Base-by-base conservation (phyloP, 2,329 filamentous ascomycete species). In the Metarhizium rileyi region DNA sequence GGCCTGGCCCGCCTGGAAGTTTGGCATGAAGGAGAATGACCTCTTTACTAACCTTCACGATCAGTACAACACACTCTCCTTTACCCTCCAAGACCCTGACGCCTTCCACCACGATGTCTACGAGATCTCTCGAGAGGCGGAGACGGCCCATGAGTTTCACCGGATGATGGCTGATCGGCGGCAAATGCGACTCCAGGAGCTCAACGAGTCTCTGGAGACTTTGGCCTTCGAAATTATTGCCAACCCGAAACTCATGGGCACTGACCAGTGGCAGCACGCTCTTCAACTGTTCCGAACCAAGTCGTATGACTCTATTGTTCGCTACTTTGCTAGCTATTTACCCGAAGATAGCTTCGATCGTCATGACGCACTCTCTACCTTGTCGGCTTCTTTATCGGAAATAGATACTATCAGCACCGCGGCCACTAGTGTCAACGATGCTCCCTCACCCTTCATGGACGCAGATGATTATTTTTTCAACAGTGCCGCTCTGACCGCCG, bases 1-100 rank as follows among this genome's bases (percentile, higher is more conserved):
- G 61, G 67, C 70, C 57, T 81, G 78, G 78, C 78, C 78, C 41
- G 72, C 74, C 57, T 81, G 78, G 77, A 81, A 81, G 63, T 81
- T 81, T 68, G 77, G 76, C 59, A 73, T 81, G 72, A 79, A 77
- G 70, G 72, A 72, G 60, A 72, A 74, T 50, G 77, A 80, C 58
- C 74, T 81, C 63, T 74, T 74, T 61, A 75, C 73, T 48, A 76
- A 72, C 47, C 72, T 81, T 12, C 76, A 81, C 57, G 74, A 79
- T 55, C 73, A 75, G 60, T 81, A 80, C 66, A 81, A 81, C 65
- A 81, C 78, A 44, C 66, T 80, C 48, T 66, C 73, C 46, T 74
- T 74, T 47, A 67, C 72, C 43, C 73, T 81, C 27, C 77, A 80
- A 59, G 78, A 81, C 63, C 74, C 76, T 55, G 74, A 79, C 53